Evolutionary conservation across 257 asterid species (phyloP).

Genomic region (Pogostemon cablin): DNA sequence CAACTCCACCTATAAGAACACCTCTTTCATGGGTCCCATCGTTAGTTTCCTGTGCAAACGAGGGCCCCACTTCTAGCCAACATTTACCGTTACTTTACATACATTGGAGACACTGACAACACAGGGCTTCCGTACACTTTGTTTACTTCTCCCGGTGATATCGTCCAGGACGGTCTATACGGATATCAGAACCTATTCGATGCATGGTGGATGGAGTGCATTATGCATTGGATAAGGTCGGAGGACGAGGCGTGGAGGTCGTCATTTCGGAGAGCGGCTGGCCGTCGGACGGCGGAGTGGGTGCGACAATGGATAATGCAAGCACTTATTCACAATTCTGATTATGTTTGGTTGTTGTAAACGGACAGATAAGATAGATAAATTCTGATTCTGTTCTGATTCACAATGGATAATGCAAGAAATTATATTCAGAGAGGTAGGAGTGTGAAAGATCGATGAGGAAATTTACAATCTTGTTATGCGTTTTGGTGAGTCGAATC

Average conservation of each 20-base stretch:
- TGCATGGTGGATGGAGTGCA: slow-evolving; percentile 52
- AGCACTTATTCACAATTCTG: slow-evolving; percentile 23
- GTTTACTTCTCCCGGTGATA: slow-evolving; percentile 15
- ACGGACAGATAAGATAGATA: too few species aligned
- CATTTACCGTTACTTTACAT: slow-evolving; percentile 49
- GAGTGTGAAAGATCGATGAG: too few species aligned
- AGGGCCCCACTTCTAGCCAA: slow-evolving; percentile 39
- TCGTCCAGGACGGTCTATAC: neutral
- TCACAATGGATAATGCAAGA: too few species aligned
- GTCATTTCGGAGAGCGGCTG: slow-evolving; percentile 65
- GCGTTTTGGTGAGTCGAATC: too few species aligned
- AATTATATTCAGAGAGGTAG: too few species aligned
- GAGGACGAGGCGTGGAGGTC: slow-evolving; percentile 26
- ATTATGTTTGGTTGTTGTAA: too few species aligned
- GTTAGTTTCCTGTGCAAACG: slow-evolving; percentile 23
- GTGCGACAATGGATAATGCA: slow-evolving; percentile 43
- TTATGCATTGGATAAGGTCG: slow-evolving; percentile 48
- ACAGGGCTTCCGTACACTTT: slow-evolving; percentile 38
- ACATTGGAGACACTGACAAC: neutral
- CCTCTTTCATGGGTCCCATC: slow-evolving; percentile 31
- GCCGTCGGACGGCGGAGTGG: slow-evolving; percentile 56
- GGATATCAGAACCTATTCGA: slow-evolving; percentile 47
- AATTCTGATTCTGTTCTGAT: too few species aligned
- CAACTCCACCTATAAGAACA: neutral
- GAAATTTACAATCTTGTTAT: too few species aligned